phyloP scores from a whole-genome alignment of 176 grass and related monocot species.

The Ananas comosus region DNA sequence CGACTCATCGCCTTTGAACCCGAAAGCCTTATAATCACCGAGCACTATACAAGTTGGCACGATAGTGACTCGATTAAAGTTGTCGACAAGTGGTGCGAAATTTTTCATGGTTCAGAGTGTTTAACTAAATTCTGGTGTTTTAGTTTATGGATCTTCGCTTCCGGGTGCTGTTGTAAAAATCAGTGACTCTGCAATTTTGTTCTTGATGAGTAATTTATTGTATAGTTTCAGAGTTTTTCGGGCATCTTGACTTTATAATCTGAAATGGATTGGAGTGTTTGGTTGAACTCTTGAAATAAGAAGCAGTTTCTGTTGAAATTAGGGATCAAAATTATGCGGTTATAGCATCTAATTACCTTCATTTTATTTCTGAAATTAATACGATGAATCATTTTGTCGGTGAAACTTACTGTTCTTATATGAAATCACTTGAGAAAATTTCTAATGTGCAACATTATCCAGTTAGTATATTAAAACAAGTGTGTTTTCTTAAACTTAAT shows the following conservation, averaged over 20 bases:
- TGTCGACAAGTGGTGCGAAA: neutral
- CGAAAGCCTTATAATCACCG: conserved; percentile 5
- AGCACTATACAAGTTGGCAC: neutral
- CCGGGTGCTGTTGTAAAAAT: neutral
- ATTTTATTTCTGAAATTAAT: too few species aligned
- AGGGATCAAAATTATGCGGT: too few species aligned
- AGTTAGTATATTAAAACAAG: too few species aligned
- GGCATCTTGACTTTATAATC: neutral
- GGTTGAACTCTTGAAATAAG: too few species aligned
- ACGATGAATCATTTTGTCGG: too few species aligned
- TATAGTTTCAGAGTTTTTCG: neutral
- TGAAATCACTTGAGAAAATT: too few species aligned
- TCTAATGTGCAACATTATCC: too few species aligned
- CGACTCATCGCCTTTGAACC: conserved; percentile 25
- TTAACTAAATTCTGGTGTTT: neutral
- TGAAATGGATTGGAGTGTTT: neutral
- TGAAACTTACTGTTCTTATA: too few species aligned
- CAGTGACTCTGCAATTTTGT: neutral
- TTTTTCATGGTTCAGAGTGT: neutral
- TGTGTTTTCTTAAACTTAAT: too few species aligned
- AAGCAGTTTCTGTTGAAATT: too few species aligned
- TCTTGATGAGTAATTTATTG: neutral
- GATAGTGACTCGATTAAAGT: neutral
- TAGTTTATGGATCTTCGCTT: neutral
- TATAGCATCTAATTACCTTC: too few species aligned